These are phyloP conservation scores for Eruca vesicaria DNA, from an alignment of 441 rosid species.

Conservation along the genomic window DNA sequence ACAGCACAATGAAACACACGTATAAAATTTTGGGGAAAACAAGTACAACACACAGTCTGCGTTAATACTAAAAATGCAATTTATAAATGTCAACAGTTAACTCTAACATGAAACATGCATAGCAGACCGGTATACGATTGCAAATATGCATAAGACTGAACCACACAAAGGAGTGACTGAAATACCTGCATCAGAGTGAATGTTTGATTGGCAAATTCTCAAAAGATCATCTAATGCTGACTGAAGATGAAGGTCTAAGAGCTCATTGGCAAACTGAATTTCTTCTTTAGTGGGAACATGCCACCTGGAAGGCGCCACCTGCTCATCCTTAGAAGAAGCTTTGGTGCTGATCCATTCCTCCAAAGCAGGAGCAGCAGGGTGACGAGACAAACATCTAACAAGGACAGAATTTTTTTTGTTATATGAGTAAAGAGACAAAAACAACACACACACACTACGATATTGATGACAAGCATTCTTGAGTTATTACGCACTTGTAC, in stretches of 20 bases:
- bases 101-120: slow-evolving; percentile 18
- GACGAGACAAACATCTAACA: slow-evolving; percentile 69
- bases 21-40: slow-evolving; percentile 17
- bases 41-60: not conserved
- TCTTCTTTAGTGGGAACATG: slow-evolving; percentile 89
- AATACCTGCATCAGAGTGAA: slow-evolving; percentile 88
- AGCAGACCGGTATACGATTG: not conserved
- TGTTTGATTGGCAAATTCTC: slow-evolving; percentile 76
- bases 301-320: slow-evolving; percentile 69
- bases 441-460: slow-evolving; percentile 7
- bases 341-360: slow-evolving; percentile 98
- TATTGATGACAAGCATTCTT: slow-evolving; percentile 9
- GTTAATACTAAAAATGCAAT: slow-evolving; percentile 10
- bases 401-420: slow-evolving; percentile 31
- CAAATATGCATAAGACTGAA: slow-evolving; percentile 9
- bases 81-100: slow-evolving; percentile 11
- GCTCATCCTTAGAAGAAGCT: slow-evolving; percentile 59
- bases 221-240: slow-evolving; percentile 89
- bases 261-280: slow-evolving; percentile 96
- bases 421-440: slow-evolving; percentile 14
- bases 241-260: slow-evolving; percentile 82
- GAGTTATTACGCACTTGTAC: slow-evolving; percentile 60
- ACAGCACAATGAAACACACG: slow-evolving; percentile 19
- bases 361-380: slow-evolving; percentile 79
- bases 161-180: slow-evolving; percentile 6